Percentiles rank a stretch among this genome's conserved stretches.
These are phyloP conservation scores for Aspergillus fischeri DNA, from an alignment of 2,329 filamentous ascomycete genomes.

Conservation along the genomic window DNA sequence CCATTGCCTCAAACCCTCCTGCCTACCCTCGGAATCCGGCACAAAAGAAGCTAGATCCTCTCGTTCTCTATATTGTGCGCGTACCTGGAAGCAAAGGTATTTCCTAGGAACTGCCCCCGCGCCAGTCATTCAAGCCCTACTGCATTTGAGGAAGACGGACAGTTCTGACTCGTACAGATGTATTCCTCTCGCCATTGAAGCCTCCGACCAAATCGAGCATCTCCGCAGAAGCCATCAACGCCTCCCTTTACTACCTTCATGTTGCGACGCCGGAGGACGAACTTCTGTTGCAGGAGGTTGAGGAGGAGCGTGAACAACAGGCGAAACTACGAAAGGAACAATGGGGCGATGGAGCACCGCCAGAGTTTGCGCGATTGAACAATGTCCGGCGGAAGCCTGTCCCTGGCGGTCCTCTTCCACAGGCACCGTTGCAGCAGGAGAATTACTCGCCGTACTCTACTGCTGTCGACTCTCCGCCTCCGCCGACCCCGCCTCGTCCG, in stretches of 20 bases:
- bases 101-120: constrained; percentile 1
- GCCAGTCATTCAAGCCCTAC: background rate
- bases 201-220: constrained; percentile 79
- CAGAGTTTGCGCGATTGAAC: constrained; percentile 33
- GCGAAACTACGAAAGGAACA: constrained; percentile 22
- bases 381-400: constrained; percentile 39
- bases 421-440: constrained; percentile 18
- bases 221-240: constrained; percentile 78
- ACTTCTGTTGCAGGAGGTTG: constrained; percentile 35
- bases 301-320: constrained; percentile 32
- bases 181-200: constrained; percentile 88
- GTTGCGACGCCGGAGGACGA: constrained; percentile 62
- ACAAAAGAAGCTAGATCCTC: constrained; percentile 62
- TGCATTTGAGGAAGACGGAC: background rate
- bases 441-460: background rate
- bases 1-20: constrained; percentile 80
- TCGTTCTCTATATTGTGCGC: constrained; percentile 86
- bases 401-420: constrained; percentile 15
- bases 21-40: constrained; percentile 75
- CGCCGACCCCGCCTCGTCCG: background rate
- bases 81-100: constrained; percentile 86
- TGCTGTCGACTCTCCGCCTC: background rate
- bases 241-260: constrained; percentile 88
- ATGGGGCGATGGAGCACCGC: constrained; percentile 18
- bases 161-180: constrained; percentile 52